Conservation (phyloP, 1,284 basidiomycete genomes). For the Tilletia horrida region DNA sequence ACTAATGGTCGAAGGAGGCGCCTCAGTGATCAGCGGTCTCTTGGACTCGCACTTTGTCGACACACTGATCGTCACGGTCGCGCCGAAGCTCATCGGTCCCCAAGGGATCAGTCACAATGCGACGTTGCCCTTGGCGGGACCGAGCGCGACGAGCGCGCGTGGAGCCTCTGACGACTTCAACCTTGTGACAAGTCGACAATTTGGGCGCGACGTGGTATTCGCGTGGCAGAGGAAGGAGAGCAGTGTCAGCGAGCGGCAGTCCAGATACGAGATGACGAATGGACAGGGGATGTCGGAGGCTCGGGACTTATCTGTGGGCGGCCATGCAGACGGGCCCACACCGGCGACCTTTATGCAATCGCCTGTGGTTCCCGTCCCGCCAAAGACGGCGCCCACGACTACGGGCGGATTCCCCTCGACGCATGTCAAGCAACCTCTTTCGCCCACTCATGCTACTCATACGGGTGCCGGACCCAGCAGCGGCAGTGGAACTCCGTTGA, state of each 20-base stretch:
- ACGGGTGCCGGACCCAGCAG: background rate
- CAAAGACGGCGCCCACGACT: too few species aligned
- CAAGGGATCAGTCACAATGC: constrained; percentile 16
- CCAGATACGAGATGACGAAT: too few species aligned
- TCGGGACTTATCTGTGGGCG: too few species aligned
- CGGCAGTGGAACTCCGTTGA: background rate
- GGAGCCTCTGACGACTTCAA: constrained; percentile 8
- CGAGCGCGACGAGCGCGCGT: constrained; percentile 13
- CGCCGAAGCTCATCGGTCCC: constrained; percentile 2
- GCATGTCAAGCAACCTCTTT: too few species aligned
- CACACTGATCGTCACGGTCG: constrained; percentile 17
- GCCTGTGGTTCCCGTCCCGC: too few species aligned
- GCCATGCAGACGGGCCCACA: too few species aligned
- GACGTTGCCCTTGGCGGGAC: constrained; percentile 5
- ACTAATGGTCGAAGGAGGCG: constrained; percentile 95
- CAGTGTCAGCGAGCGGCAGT: background rate
- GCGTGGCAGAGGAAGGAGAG: constrained; percentile 16
- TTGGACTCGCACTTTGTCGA: constrained; percentile 55
- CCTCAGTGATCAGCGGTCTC: constrained; percentile 75
- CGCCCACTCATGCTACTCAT: too few species aligned
- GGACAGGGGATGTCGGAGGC: too few species aligned
- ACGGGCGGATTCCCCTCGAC: too few species aligned
- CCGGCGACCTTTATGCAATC: too few species aligned
- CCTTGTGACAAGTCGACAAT: constrained; percentile 9
- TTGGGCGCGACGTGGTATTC: constrained; percentile 14